phyloP scores from a whole-genome alignment of 805 yeast species.

The Sungouiella thailandica region DNA sequence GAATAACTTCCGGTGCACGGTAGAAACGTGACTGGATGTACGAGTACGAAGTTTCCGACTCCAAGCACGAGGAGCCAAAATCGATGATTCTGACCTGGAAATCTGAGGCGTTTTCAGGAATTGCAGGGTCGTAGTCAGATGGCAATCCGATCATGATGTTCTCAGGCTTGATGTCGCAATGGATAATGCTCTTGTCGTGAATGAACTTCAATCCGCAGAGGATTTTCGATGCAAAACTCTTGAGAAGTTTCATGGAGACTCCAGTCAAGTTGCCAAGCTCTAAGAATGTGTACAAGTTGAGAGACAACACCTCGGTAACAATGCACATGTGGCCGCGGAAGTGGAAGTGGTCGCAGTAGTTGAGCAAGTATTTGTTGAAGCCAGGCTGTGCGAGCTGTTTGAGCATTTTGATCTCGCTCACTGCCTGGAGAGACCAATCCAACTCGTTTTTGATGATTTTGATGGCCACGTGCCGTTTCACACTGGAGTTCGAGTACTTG shows the following conservation, averaged over 20 bases:
- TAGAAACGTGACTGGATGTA: constrained; percentile 65
- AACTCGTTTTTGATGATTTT: constrained; percentile 72
- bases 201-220: constrained; percentile 56
- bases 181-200: constrained; percentile 56
- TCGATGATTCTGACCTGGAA: constrained; percentile 67
- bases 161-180: constrained; percentile 86
- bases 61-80: constrained; percentile 64
- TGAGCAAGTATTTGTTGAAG: constrained; percentile 35
- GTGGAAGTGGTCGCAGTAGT: constrained; percentile 63
- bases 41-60: constrained; percentile 40
- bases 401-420: constrained; percentile 67
- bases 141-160: constrained; percentile 58
- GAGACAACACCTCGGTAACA: constrained; percentile 64
- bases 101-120: constrained; percentile 26
- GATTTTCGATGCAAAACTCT: constrained; percentile 48
- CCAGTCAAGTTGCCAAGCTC: constrained; percentile 50
- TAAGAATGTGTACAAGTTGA: constrained; percentile 59
- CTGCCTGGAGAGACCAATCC: constrained; percentile 72
- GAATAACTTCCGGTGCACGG: constrained; percentile 71
- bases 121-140: constrained; percentile 4
- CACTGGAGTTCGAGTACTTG: constrained; percentile 26
- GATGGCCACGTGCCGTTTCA: constrained; percentile 55
- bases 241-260: constrained; percentile 35
- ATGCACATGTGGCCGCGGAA: constrained; percentile 83
- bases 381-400: constrained; percentile 35